Evolutionary conservation across 352 stramenopile genomes (phyloP), one percentile per base, ranked within the genome.

Genomic region (Globisporangium carolinianum): DNA sequence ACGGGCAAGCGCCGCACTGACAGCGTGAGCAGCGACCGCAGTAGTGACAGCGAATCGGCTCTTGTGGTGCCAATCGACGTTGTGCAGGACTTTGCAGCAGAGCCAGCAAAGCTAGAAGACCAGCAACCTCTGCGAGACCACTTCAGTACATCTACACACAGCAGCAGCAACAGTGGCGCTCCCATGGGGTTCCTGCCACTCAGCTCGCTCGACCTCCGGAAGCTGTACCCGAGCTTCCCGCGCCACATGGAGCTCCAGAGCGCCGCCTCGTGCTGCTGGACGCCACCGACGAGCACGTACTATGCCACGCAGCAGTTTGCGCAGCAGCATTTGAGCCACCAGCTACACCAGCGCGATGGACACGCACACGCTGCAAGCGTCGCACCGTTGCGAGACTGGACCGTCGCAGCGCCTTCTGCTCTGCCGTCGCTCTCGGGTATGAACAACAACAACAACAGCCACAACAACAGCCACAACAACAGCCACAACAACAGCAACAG

Each of bases 211-310:
- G 61, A 77, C 46, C 63, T 74, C 38, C 37, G 62, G 3, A 17
- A 47, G 35, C 42, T 68, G 43, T 67, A 68, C 37, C 47, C 67
- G 10, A 63, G 24, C 8, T 50, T 71, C 14, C 63, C 71, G 42
- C 69, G 66, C 11, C 69, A 71, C n/a, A 35, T 77, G 36, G 66
- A 60, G 12, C 59, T 73, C 39, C 66, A 69, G 51, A 62, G 48
- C 24, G 57, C 41, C n/a, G 55, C 41, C 32, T 38, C 57, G 42
- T 57, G 43, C 49, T 62, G 51, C 49, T 62, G 57, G 57, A 62
- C 57, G 4, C 49, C 57, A 24, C 55, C 52, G 2, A 14, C 55
- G 3, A 55, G 5, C n/a, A 24, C 14, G 36, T 51, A 51, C 18
- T 15, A 38, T 24, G 47, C 5, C 38, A 39, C 10, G 7, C 47